phyloP scores from a whole-genome alignment of 805 yeast species.

The Ogataea sp. region DNA sequence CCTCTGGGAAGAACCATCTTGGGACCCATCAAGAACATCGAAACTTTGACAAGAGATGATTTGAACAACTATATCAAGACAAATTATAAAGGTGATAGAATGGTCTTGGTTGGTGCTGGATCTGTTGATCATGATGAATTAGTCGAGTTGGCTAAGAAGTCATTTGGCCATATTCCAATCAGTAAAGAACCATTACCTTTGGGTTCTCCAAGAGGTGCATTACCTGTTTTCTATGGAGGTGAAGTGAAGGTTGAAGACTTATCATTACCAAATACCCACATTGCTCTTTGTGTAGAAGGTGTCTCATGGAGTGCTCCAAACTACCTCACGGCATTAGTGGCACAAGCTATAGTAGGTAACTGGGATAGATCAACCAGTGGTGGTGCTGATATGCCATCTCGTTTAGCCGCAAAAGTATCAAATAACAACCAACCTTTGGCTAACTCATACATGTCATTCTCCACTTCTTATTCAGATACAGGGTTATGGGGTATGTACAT shows the following conservation, averaged over 20 bases:
- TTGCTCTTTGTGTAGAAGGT: slow-evolving; percentile 95
- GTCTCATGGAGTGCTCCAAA: slow-evolving; percentile 96
- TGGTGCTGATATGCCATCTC: slow-evolving; percentile 79
- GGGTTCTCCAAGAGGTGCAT: slow-evolving; percentile 63
- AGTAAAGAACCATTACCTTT: slow-evolving; percentile 53
- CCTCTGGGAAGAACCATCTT: slow-evolving; percentile 94
- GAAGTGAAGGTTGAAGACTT: slow-evolving; percentile 80
- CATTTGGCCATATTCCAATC: slow-evolving; percentile 62
- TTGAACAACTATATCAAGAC: slow-evolving; percentile 70
- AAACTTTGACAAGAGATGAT: slow-evolving; percentile 69
- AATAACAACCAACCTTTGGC: slow-evolving; percentile 63
- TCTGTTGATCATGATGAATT: slow-evolving; percentile 83
- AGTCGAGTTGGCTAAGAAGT: slow-evolving; percentile 64
- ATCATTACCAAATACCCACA: slow-evolving; percentile 79
- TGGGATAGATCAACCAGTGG: slow-evolving; percentile 94
- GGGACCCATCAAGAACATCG: slow-evolving; percentile 88
- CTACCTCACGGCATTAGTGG: slow-evolving; percentile 89
- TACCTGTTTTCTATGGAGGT: slow-evolving; percentile 78
- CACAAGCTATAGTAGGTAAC: slow-evolving; percentile 93
- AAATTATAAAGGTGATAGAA: slow-evolving; percentile 92
- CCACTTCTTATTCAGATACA: slow-evolving; percentile 94
- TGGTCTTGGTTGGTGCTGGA: slow-evolving; percentile 98
- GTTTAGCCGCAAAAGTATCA: slow-evolving; percentile 42
- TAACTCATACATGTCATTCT: slow-evolving; percentile 92
- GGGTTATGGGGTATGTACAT: slow-evolving; percentile 97